Conservation (phyloP, 257 asterid genomes). For the Solanum boliviense region DNA sequence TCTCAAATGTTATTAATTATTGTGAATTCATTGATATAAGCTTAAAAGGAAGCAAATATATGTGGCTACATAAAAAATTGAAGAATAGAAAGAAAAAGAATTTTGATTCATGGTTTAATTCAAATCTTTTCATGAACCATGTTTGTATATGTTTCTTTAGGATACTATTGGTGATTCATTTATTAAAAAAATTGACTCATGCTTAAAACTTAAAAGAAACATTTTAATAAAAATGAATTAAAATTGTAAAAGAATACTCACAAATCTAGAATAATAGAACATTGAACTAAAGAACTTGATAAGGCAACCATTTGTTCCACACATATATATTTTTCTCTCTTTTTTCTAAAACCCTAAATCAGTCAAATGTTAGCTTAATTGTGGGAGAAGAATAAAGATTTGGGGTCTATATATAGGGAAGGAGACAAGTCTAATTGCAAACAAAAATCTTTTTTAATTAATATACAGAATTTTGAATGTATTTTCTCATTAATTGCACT, state of each 20-base stretch:
- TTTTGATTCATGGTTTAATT: too few relatives aligned
- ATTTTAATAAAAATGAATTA: not conserved
- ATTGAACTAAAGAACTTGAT: not conserved
- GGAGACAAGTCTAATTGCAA: not conserved
- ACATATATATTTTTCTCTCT: constrained; percentile 8
- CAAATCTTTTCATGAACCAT: too few relatives aligned
- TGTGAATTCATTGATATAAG: too few relatives aligned
- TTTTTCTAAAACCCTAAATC: not conserved
- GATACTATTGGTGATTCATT: not conserved
- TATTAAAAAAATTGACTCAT: not conserved
- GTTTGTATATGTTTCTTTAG: too few relatives aligned
- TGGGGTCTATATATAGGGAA: not conserved
- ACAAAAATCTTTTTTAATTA: too few relatives aligned
- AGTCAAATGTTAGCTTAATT: not conserved
- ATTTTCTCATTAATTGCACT: not conserved
- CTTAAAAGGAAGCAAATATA: too few relatives aligned
- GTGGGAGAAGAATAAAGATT: not conserved
- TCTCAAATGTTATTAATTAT: too few relatives aligned
- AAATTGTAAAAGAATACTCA: not conserved
- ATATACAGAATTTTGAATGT: too few relatives aligned
- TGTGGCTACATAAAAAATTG: too few relatives aligned
- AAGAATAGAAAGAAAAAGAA: too few relatives aligned
- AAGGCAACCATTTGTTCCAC: constrained; percentile 17
- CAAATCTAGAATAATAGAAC: not conserved
- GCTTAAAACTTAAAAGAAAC: not conserved